Evolutionary conservation across 2,329 filamentous ascomycete species (phyloP), one percentile per base, ranked within the genome.

Genomic region (Fusarium sp.): DNA sequence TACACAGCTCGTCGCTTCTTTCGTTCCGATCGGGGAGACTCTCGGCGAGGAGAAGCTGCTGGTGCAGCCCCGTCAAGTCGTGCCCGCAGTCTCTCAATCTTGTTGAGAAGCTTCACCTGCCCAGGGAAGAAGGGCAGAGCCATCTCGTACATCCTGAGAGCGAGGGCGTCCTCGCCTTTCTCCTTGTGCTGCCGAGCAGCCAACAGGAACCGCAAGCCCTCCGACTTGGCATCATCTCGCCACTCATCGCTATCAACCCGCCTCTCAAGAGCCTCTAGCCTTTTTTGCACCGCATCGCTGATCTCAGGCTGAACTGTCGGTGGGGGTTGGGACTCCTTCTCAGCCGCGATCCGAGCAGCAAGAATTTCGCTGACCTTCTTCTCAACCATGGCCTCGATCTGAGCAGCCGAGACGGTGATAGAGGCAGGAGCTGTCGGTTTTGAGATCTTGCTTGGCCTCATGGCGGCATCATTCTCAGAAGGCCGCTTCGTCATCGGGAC

Each of bases 171-270:
- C 66, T 97, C 91, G 2, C 92, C 92, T 4, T 87, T 84, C 48
- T 92, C 91, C 71, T 93, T 93, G 71, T 96, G 91, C 73, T 97
- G 93, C 65, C 95, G 91, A 1, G 92, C 94, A 82, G 95, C 92
- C n/a, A 97, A 81, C 31, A 98, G 78, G 68, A 90, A 92, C 10
- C 92, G 90, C 25, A 98, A 76, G 0, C 94, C 95, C 61, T 97
- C 92, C 0, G 91, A 88, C 49, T 90, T 87, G 23, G 83, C 80
- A 68, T 96, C 92, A 33, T 93, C 91, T 41, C 73, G 71, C 57
- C 78, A 79, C 38, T 81, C 84, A 17, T 85, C 85, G 54, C 72
- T 75, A 27, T 94, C 90, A 25, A 98, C 90, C n/a, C 91, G 89
- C 65, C 89, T 86, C 75, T 98, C 94, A 4, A 98, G 82, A 1